Evolutionary conservation across 176 grass and related monocot species (phyloP).

Genomic region (Oryza meridionalis): DNA sequence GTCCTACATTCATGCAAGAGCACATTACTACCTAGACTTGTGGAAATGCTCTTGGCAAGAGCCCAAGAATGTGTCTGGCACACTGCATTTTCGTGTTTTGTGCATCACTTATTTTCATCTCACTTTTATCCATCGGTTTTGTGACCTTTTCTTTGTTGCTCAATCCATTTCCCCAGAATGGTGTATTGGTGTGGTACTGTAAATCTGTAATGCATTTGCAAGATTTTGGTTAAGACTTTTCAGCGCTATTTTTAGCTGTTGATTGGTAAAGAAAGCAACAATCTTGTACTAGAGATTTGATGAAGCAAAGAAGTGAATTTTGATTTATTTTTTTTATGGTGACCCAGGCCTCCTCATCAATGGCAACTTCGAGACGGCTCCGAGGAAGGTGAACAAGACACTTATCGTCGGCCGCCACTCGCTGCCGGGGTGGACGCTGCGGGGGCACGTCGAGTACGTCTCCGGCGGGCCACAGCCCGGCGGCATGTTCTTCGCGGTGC

Average conservation of each 20-base stretch:
- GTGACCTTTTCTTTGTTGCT: background rate
- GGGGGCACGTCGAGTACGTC: conserved; percentile 79
- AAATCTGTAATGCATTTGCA: background rate
- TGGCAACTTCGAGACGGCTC: conserved; percentile 93
- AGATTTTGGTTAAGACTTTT: background rate
- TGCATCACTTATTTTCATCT: background rate
- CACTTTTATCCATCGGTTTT: background rate
- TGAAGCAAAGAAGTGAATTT: background rate
- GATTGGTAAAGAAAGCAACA: background rate
- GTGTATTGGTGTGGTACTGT: background rate
- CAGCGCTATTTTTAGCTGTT: background rate
- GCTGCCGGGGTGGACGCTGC: conserved; percentile 82
- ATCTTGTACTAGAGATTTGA: background rate
- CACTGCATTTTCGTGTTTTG: background rate
- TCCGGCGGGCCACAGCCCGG: conserved; percentile 84
- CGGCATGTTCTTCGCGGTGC: conserved; percentile 91
- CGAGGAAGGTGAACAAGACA: conserved; percentile 78
- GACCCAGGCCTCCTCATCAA: conserved; percentile 71
- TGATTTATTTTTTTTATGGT: background rate
- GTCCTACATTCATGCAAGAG: conserved; percentile 34
- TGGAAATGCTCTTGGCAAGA: background rate
- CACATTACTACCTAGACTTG: background rate
- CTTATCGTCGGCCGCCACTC: conserved; percentile 85
- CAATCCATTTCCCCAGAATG: background rate
- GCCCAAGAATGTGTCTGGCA: background rate